Conservation (phyloP, 2,329 filamentous ascomycete genomes). For the Alternaria rosae region DNA sequence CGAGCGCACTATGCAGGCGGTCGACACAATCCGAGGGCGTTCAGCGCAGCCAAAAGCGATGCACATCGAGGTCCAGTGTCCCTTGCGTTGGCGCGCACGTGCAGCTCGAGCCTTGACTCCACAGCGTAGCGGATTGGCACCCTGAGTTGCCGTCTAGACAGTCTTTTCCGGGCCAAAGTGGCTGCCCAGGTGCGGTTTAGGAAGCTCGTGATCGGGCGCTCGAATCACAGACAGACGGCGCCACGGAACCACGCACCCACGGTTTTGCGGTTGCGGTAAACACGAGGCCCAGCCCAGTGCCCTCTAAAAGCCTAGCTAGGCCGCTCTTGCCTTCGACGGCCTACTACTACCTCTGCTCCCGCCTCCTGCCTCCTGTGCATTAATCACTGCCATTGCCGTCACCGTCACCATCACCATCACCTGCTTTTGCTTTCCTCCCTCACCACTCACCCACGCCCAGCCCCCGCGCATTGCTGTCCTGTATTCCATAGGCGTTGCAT, state of each 20-base stretch:
- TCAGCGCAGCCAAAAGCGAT: not conserved
- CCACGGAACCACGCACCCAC: slow-evolving; percentile 12
- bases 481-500: slow-evolving; percentile 21
- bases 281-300: slow-evolving; percentile 20
- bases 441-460: slow-evolving; percentile 7
- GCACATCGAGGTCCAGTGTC: not conserved
- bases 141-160: slow-evolving; percentile 15
- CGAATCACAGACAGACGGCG: slow-evolving; percentile 24
- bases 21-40: not conserved
- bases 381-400: not conserved
- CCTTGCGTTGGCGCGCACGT: slow-evolving; percentile 8
- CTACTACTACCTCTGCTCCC: slow-evolving; percentile 14
- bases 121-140: slow-evolving; percentile 27
- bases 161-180: slow-evolving; percentile 13
- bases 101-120: slow-evolving; percentile 26
- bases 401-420: not conserved
- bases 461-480: slow-evolving; percentile 9
- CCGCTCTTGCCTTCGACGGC: slow-evolving; percentile 26
- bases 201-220: slow-evolving; percentile 24
- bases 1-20: not conserved
- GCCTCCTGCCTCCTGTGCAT: not conserved
- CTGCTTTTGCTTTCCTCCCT: slow-evolving; percentile 8
- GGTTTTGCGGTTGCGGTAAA: slow-evolving; percentile 9
- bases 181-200: slow-evolving; percentile 4
- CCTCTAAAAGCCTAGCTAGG: slow-evolving; percentile 21